Base-by-base conservation (phyloP, 805 yeast genomes). In the Saccharomycopsis sp. region DNA sequence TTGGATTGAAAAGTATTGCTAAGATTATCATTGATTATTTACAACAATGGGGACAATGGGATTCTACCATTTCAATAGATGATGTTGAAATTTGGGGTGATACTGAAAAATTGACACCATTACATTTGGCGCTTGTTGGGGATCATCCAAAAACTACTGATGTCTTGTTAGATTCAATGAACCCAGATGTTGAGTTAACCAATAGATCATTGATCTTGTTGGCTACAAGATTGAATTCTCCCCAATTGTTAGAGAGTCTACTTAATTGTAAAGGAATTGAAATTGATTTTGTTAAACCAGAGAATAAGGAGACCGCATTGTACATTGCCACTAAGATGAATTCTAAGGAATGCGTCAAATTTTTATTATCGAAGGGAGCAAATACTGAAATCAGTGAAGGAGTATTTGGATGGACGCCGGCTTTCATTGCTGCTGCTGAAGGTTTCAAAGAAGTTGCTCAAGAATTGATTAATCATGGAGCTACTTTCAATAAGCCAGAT, bases 341-440 rank as follows among this genome's bases (percentile, higher is more conserved):
- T 56, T 62, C 71, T 43, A 48, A 62, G 7, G 71, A 71, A 1
- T 63, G 81, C 19, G 85, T 80, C 5, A 65, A 72, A 48, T 60
- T 61, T 44, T 70, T 85, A 14, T 66, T 90, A 44, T 58, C 65
- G 7, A 62, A 68, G 13, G 77, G 77, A 8, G 95, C 96, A 1
- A 67, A 81, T 53, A 64, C 88, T 1, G 96, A 89, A 58, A 66
- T 85, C 41, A 75, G 81, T 0, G 97, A 90, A 56, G 57, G 63
- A 4, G 71, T 84, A 1, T 89, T 85, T 63, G 95, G 95, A 0
- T 90, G 97, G 97, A 86, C 96, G 1, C 96, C 97, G 4, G 67
- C 90, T 4, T 87, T 90, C 59, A 76, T 79, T 42, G 95, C 96
- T 9, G 89, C 95, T 0, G 82, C 88, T 13, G 95, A 89, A 56